A percentile compares a stretch with the other conserved stretches of the same genome.
Evolutionary conservation across 208 protist genomes (phyloP).

Genomic region (Strigomonas culicis): DNA sequence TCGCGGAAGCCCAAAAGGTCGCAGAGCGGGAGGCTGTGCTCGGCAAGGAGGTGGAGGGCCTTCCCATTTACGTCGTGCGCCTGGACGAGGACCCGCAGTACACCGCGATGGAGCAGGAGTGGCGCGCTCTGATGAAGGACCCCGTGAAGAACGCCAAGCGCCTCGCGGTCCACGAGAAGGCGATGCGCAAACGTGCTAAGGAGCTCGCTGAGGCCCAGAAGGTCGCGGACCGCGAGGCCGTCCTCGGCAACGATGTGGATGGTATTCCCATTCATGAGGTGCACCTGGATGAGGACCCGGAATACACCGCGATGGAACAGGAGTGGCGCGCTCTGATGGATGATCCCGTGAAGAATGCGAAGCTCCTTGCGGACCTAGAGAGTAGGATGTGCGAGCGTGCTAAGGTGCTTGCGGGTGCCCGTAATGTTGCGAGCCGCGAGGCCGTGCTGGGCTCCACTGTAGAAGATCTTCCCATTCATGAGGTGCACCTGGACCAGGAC

Average conservation of each 20-base stretch:
- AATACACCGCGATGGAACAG: slow-evolving; percentile 9
- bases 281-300: slow-evolving; percentile 18
- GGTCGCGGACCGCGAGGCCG: slow-evolving; percentile 16
- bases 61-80: slow-evolving; percentile 19
- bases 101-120: slow-evolving; percentile 21
- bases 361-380: slow-evolving; percentile 21
- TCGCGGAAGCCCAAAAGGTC: slow-evolving; percentile 16
- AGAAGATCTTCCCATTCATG: slow-evolving; percentile 17
- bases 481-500: slow-evolving; percentile 21
- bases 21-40: slow-evolving; percentile 12
- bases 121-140: slow-evolving; percentile 15
- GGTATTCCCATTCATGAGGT: slow-evolving; percentile 24
- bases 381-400: slow-evolving; percentile 21
- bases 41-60: slow-evolving; percentile 17
- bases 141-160: neutral
- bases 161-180: slow-evolving; percentile 18
- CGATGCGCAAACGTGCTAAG: slow-evolving; percentile 20
- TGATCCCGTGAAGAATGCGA: slow-evolving; percentile 17
- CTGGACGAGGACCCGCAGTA: slow-evolving; percentile 31
- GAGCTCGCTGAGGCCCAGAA: slow-evolving; percentile 28
- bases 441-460: slow-evolving; percentile 19
- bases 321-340: slow-evolving; percentile 3
- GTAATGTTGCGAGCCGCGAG: slow-evolving; percentile 10
- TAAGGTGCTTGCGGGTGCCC: slow-evolving; percentile 21
- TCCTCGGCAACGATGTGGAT: slow-evolving; percentile 14